Evolutionary conservation across 2,329 filamentous ascomycete species (phyloP).

Genomic region (Xylariaceae sp.): DNA sequence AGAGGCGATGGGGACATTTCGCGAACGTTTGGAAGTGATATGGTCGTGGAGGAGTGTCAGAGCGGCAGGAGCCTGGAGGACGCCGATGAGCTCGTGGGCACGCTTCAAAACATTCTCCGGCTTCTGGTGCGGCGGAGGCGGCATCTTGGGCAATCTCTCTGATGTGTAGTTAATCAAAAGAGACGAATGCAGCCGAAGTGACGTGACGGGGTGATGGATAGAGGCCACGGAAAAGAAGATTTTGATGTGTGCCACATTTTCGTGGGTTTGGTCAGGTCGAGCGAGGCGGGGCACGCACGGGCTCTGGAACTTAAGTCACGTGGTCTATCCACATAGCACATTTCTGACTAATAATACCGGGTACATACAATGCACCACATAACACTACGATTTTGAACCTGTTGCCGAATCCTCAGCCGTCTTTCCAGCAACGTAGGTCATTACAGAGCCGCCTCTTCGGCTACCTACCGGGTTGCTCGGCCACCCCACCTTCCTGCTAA

Average conservation of each 20-base stretch:
- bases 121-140: constrained; percentile 93
- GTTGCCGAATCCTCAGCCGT: no score
- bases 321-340: neutral
- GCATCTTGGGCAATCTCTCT: constrained; percentile 48
- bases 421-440: no score
- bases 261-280: constrained; percentile 27
- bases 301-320: constrained; percentile 22
- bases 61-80: constrained; percentile 87
- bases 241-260: constrained; percentile 32
- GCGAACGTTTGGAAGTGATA: constrained; percentile 95
- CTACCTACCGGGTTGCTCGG: no score
- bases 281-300: constrained; percentile 28
- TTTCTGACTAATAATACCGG: constrained; percentile 1
- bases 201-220: constrained; percentile 17
- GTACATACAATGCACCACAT: neutral
- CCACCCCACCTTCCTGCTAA: no score
- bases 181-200: constrained; percentile 26
- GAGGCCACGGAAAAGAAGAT: constrained; percentile 25
- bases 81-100: constrained; percentile 96
- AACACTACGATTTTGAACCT: no score
- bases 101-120: constrained; percentile 99
- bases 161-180: constrained; percentile 24
- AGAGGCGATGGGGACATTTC: constrained; percentile 92
- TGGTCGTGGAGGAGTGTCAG: constrained; percentile 96
- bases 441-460: no score